Percentiles rank a stretch among this genome's conserved stretches.
phyloP scores from a whole-genome alignment of 1,284 basidiomycete species.

The Boletus sp. region DNA sequence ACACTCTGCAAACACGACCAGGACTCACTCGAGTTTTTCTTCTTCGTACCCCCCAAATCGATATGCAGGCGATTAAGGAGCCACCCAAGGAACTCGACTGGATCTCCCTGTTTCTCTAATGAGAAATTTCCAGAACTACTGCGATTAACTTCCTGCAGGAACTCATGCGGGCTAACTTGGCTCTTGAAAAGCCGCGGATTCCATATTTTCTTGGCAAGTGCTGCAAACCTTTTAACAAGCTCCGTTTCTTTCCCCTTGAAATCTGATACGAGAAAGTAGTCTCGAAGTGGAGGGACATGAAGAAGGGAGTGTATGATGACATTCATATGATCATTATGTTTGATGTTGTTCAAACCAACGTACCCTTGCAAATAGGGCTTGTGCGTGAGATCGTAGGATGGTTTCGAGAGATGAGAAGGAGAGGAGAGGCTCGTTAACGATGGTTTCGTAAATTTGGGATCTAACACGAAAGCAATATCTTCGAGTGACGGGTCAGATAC shows the following conservation, averaged over 20 bases:
- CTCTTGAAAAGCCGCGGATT: conserved; percentile 94
- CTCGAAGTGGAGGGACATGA: conserved; percentile 86
- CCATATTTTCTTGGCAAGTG: conserved; percentile 90
- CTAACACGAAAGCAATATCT: conserved; percentile 89
- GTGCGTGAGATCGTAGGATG: conserved; percentile 80
- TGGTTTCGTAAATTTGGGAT: conserved; percentile 71
- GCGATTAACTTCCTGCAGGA: conserved; percentile 92
- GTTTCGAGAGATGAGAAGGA: conserved; percentile 58
- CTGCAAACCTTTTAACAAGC: conserved; percentile 81
- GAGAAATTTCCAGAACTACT: conserved; percentile 87
- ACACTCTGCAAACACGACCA: conserved; percentile 11
- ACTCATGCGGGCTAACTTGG: conserved; percentile 97
- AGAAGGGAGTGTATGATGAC: conserved; percentile 92
- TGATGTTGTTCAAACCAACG: conserved; percentile 97
- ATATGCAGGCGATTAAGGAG: conserved; percentile 89
- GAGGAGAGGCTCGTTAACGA: conserved; percentile 54
- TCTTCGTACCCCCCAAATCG: conserved; percentile 87
- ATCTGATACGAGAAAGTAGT: conserved; percentile 78
- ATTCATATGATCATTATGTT: conserved; percentile 95
- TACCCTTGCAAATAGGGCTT: conserved; percentile 90
- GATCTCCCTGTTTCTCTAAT: conserved; percentile 92
- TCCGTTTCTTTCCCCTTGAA: conserved; percentile 77
- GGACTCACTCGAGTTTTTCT: conserved; percentile 75
- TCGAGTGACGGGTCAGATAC: conserved; percentile 94
- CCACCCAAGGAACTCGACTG: conserved; percentile 96